Percentiles rank a stretch among this genome's conserved stretches.
phyloP scores from a whole-genome alignment of 2,329 filamentous ascomycete species.

The Pestalotiopsis sp. region DNA sequence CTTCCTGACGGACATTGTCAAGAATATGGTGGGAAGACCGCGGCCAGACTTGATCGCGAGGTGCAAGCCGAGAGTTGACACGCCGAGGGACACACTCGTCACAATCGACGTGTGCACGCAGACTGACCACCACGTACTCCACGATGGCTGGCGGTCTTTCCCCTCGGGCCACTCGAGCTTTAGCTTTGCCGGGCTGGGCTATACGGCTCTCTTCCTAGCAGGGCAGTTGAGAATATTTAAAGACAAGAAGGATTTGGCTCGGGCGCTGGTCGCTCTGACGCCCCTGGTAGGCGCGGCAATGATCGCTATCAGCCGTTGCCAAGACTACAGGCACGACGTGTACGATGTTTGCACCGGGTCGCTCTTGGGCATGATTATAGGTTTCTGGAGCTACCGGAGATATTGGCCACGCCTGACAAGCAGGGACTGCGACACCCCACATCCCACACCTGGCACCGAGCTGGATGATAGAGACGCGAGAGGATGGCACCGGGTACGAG shows the following conservation, averaged over 20 bases:
- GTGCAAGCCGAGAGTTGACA: slow-evolving; percentile 66
- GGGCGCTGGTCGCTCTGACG: slow-evolving; percentile 56
- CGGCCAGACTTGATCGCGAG: slow-evolving; percentile 66
- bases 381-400: slow-evolving; percentile 66
- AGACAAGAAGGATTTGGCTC: slow-evolving; percentile 50
- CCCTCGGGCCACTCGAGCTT: slow-evolving; percentile 80
- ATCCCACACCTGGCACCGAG: slow-evolving; percentile 45
- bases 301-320: slow-evolving; percentile 67
- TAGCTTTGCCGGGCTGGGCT: slow-evolving; percentile 76
- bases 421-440: slow-evolving; percentile 56
- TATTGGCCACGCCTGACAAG: slow-evolving; percentile 61
- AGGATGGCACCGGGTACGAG: slow-evolving; percentile 45
- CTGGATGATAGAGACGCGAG: slow-evolving; percentile 16
- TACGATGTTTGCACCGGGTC: slow-evolving; percentile 67
- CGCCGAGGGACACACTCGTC: slow-evolving; percentile 53
- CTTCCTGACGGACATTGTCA: slow-evolving; percentile 87
- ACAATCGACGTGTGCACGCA: slow-evolving; percentile 73
- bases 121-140: slow-evolving; percentile 64
- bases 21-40: slow-evolving; percentile 82
- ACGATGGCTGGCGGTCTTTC: slow-evolving; percentile 84
- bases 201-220: slow-evolving; percentile 68
- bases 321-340: slow-evolving; percentile 72
- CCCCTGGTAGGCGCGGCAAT: slow-evolving; percentile 64
- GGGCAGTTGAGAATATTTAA: slow-evolving; percentile 64
- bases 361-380: slow-evolving; percentile 57